phyloP scores from a whole-genome alignment of 192 early-diverging fungal genomes.

The Backusella liffmaniae region DNA sequence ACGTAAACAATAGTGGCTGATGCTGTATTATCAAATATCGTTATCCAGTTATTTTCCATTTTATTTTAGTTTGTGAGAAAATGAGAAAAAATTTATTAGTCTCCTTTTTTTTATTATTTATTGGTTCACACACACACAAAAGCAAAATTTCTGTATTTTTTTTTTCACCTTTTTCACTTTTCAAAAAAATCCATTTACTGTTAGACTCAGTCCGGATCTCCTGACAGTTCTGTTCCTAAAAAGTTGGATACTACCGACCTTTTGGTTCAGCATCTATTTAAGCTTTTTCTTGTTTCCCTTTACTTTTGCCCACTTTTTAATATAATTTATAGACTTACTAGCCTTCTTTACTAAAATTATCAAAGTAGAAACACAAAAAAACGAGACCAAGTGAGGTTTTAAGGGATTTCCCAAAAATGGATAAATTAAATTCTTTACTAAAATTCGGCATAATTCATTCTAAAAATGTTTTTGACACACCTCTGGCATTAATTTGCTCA shows the following conservation, averaged over 20 bases:
- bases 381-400: not conserved
- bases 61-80: not conserved
- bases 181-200: not conserved
- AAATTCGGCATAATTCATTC: not conserved
- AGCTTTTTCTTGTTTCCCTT: not conserved
- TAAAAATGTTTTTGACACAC: not conserved
- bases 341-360: not conserved
- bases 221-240: not conserved
- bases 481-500: not conserved
- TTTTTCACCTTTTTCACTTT: not conserved
- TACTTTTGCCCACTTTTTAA: not conserved
- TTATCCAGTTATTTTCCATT: slow-evolving; percentile 39
- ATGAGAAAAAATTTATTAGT: not conserved
- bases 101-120: not conserved
- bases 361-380: not conserved
- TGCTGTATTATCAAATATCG: slow-evolving; percentile 46
- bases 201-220: not conserved
- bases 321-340: not conserved
- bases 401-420: not conserved
- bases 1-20: slow-evolving; percentile 33
- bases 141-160: not conserved
- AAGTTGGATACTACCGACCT: not conserved
- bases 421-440: not conserved
- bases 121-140: not conserved
- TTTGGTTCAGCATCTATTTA: not conserved